Percentiles rank a stretch among this genome's conserved stretches.
phyloP scores from a whole-genome alignment of 176 grass and related monocot species.

The Olyra latifolia region DNA sequence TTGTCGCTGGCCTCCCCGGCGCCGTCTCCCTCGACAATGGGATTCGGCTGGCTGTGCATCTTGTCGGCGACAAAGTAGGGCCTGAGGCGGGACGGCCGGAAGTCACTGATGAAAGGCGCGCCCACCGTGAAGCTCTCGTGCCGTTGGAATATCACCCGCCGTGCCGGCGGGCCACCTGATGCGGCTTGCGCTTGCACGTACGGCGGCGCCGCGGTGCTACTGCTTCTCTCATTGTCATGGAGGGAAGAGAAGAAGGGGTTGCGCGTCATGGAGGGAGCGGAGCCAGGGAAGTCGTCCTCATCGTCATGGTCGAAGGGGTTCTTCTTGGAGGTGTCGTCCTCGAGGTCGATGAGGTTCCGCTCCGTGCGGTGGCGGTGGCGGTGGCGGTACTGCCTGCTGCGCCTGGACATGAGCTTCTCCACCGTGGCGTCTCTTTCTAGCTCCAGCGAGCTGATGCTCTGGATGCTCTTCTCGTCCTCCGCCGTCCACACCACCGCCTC shows the following conservation, averaged over 20 bases:
- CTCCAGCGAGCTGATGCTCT: conserved; percentile 45
- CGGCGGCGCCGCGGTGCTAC: background rate
- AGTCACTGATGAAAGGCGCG: conserved; percentile 13
- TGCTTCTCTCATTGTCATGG: background rate
- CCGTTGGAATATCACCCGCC: background rate
- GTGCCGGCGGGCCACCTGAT: no score
- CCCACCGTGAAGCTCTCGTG: conserved; percentile 60
- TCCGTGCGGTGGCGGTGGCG: no score
- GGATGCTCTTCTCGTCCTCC: conserved; percentile 51
- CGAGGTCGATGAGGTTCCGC: conserved; percentile 43
- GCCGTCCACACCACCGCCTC: conserved; percentile 39
- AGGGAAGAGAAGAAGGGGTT: conserved; percentile 32
- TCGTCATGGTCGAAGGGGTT: conserved; percentile 39
- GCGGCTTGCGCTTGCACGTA: no score
- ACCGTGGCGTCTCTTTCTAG: conserved; percentile 53
- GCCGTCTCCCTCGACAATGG: background rate
- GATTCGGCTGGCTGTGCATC: background rate
- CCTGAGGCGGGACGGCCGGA: conserved; percentile 31
- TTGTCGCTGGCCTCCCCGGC: background rate
- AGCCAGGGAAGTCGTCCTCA: conserved; percentile 38
- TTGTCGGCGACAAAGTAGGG: conserved; percentile 48
- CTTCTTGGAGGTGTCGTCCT: conserved; percentile 20
- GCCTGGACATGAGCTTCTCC: conserved; percentile 52
- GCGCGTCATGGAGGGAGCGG: conserved; percentile 45
- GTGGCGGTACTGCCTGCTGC: conserved; percentile 5